Evolutionary conservation across 176 grass and related monocot genomes (phyloP).

Genomic region (Lolium multiflorum): DNA sequence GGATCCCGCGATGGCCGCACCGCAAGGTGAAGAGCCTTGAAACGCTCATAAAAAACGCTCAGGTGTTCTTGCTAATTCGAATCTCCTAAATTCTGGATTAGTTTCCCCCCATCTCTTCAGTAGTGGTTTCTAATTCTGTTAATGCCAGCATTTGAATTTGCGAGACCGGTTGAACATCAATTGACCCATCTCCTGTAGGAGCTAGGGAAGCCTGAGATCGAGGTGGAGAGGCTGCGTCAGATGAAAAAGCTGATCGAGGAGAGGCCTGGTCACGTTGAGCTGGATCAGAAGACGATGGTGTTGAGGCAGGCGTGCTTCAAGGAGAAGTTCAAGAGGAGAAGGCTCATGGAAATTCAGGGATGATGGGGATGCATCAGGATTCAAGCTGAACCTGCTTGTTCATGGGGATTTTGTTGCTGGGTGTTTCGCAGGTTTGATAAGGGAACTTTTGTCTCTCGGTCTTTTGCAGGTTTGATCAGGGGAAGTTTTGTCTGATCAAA

Average conservation of each 20-base stretch:
- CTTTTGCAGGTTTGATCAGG: slow-evolving; percentile 1
- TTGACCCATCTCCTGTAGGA: slow-evolving; percentile 9
- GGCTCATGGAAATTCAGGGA: not conserved
- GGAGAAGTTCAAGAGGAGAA: slow-evolving; percentile 50
- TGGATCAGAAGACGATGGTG: slow-evolving; percentile 48
- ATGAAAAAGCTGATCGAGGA: slow-evolving; percentile 58
- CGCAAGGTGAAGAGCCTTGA: slow-evolving; percentile 69
- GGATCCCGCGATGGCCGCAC: slow-evolving; percentile 60
- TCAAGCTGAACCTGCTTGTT: not conserved
- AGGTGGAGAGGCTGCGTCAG: slow-evolving; percentile 39
- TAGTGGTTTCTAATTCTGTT: not conserved
- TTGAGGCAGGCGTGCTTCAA: slow-evolving; percentile 74
- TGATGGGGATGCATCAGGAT: not conserved
- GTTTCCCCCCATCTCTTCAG: not conserved
- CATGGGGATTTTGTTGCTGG: not conserved
- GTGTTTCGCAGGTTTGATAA: not conserved
- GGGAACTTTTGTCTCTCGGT: not conserved
- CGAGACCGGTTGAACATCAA: not conserved
- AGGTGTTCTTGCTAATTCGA: slow-evolving; percentile 34
- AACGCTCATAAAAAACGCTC: slow-evolving; percentile 52
- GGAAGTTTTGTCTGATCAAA: slow-evolving; percentile 6
- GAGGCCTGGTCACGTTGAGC: slow-evolving; percentile 29
- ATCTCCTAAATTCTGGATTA: not conserved
- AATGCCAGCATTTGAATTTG: not conserved
- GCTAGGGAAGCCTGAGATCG: not conserved